Conservation (phyloP, 2,329 filamentous ascomycete species). For the Clarireedia homoeocarpa region DNA sequence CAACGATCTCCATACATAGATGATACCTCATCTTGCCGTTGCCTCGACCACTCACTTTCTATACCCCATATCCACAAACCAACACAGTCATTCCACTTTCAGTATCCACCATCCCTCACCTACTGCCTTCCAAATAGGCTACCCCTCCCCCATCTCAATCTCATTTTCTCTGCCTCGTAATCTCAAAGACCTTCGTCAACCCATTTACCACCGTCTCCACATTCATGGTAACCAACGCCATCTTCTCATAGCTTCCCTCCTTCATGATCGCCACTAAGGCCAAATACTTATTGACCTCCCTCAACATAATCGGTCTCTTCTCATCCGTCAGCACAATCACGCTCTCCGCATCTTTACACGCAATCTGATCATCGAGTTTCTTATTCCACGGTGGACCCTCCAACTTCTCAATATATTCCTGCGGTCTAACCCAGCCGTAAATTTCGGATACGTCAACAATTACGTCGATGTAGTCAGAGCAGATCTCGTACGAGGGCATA, state of each 20-base stretch:
- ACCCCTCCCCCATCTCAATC: too few species aligned
- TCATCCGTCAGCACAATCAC: conserved; percentile 59
- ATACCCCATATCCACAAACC: too few species aligned
- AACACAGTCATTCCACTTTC: too few species aligned
- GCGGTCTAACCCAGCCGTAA: conserved; percentile 67
- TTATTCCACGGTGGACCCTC: conserved; percentile 55
- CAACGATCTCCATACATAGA: too few species aligned
- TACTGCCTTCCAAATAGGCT: neutral
- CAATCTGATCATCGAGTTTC: conserved; percentile 57
- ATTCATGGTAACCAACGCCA: conserved; percentile 81
- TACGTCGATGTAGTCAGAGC: conserved; percentile 96
- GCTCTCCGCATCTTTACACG: conserved; percentile 58
- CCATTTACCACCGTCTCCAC: conserved; percentile 75
- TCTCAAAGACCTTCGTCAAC: conserved; percentile 70
- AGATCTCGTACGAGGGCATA: conserved; percentile 95
- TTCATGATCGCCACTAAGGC: conserved; percentile 82
- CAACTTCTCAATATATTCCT: conserved; percentile 45
- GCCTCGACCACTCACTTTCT: too few species aligned
- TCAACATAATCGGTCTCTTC: conserved; percentile 54
- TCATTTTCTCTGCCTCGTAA: conserved; percentile 48
- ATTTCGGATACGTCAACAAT: conserved; percentile 96
- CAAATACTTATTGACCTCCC: conserved; percentile 66
- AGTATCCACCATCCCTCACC: neutral
- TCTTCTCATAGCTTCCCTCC: conserved; percentile 75
- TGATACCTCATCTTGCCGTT: too few species aligned